phyloP scores from a whole-genome alignment of 805 yeast genomes.

The Yarrowia bubula region DNA sequence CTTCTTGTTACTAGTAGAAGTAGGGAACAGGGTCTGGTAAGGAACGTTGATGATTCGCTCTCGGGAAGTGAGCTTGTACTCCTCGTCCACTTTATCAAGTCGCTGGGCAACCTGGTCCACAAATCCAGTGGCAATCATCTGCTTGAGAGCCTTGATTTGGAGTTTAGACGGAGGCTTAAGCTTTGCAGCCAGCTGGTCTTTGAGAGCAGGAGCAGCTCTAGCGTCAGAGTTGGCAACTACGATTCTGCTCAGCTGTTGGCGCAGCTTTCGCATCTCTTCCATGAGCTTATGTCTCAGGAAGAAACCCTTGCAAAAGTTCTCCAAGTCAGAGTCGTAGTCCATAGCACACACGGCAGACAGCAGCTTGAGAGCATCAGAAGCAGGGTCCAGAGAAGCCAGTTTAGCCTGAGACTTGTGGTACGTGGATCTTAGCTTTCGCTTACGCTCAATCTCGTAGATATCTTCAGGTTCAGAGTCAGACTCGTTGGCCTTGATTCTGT shows the following conservation, averaged over 20 bases:
- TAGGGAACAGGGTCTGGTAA: constrained; percentile 52
- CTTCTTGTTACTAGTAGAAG: constrained; percentile 34
- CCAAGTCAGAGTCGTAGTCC: constrained; percentile 57
- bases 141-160: constrained; percentile 79
- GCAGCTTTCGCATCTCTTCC: constrained; percentile 79
- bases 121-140: constrained; percentile 89
- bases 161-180: constrained; percentile 63
- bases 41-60: constrained; percentile 53
- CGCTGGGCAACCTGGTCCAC: constrained; percentile 87
- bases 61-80: constrained; percentile 57
- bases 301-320: constrained; percentile 53
- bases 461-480: constrained; percentile 26
- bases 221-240: constrained; percentile 55
- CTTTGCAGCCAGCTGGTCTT: constrained; percentile 51
- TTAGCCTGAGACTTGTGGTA: constrained; percentile 58
- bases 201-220: constrained; percentile 42
- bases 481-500: constrained; percentile 5
- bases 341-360: constrained; percentile 83
- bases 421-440: constrained; percentile 47
- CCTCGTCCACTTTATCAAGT: constrained; percentile 69
- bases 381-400: constrained; percentile 66
- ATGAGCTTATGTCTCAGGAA: constrained; percentile 75
- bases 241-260: constrained; percentile 75
- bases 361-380: constrained; percentile 71
- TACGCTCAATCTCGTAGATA: constrained; percentile 42